Percentiles rank a stretch among this genome's conserved stretches.
These are phyloP conservation scores for Gliomastix tumulicola DNA, from an alignment of 2,329 filamentous ascomycete genomes.

Conservation along the genomic window DNA sequence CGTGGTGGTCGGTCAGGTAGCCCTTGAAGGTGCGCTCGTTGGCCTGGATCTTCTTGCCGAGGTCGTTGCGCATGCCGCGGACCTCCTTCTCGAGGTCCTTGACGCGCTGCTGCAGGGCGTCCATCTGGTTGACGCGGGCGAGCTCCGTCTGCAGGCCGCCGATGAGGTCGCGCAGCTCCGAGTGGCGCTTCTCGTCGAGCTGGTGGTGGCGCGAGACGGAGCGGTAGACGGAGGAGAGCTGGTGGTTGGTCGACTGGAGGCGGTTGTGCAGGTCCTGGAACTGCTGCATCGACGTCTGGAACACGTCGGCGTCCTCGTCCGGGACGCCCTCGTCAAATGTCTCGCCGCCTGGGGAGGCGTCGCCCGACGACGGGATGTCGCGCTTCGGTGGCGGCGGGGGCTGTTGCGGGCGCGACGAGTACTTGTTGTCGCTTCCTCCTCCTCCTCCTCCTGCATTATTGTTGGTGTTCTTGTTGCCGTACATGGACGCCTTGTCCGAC, in stretches of 20 bases:
- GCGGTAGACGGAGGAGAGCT: constrained; percentile 55
- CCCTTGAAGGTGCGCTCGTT: constrained; percentile 46
- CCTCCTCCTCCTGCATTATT: constrained; percentile 8
- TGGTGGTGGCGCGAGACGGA: constrained; percentile 43
- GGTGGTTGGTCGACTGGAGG: constrained; percentile 66
- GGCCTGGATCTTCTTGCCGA: constrained; percentile 40
- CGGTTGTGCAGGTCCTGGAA: constrained; percentile 83
- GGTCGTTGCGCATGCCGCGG: constrained; percentile 47
- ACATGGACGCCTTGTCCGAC: constrained; percentile 34
- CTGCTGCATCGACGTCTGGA: constrained; percentile 58
- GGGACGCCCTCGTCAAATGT: constrained; percentile 33
- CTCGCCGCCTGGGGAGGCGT: constrained; percentile 11
- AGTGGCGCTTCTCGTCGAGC: constrained; percentile 48
- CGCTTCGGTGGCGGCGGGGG: constrained; percentile 16
- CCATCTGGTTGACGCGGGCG: constrained; percentile 36
- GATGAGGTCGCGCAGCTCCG: constrained; percentile 42
- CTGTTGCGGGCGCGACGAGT: constrained; percentile 22
- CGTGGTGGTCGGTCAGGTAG: constrained; percentile 43
- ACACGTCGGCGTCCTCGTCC: constrained; percentile 39
- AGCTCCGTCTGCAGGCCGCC: constrained; percentile 38
- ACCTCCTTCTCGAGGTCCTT: constrained; percentile 52
- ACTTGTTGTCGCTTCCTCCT: constrained; percentile 21
- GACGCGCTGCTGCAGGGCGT: constrained; percentile 35
- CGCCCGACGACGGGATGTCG: constrained; percentile 14
- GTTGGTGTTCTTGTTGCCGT: constrained; percentile 6